These are phyloP conservation scores for Xylariomycetidae sp. DNA, from an alignment of 2,329 filamentous ascomycete species.

Conservation along the genomic window DNA sequence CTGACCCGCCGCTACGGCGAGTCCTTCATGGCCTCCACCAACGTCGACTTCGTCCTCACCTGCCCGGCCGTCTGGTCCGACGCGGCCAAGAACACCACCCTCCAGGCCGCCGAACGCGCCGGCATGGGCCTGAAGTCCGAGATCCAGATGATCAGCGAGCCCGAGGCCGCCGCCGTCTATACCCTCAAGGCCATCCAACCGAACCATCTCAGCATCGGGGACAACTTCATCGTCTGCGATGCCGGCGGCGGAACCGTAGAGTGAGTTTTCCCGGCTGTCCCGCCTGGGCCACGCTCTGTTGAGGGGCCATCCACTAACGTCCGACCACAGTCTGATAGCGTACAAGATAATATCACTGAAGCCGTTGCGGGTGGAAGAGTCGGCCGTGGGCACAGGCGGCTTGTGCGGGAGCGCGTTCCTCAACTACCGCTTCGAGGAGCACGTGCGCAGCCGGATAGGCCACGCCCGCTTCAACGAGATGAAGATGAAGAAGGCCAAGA, in stretches of 20 bases:
- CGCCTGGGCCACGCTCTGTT: not conserved
- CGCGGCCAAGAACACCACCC: conserved; percentile 75
- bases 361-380: conserved; percentile 69
- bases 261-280: conserved; percentile 31
- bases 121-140: conserved; percentile 68
- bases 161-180: conserved; percentile 73
- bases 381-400: conserved; percentile 71
- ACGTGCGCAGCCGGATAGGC: conserved; percentile 63
- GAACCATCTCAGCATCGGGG: conserved; percentile 63
- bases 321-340: conserved; percentile 55
- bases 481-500: conserved; percentile 71
- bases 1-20: conserved; percentile 69
- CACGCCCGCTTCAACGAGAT: conserved; percentile 64
- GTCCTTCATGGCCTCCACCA: conserved; percentile 69
- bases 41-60: conserved; percentile 73
- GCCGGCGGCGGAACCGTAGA: conserved; percentile 63
- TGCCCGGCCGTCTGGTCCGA: conserved; percentile 83
- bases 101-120: conserved; percentile 70
- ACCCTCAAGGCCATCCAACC: conserved; percentile 75
- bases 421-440: conserved; percentile 76
- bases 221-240: conserved; percentile 59
- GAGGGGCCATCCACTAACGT: conserved; percentile 8
- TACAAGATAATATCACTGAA: conserved; percentile 72
- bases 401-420: conserved; percentile 74
- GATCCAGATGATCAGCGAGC: conserved; percentile 75